These are phyloP conservation scores for Recurvomyces mirabilis DNA, from an alignment of 495 filamentous ascomycete species.

Conservation along the genomic window DNA sequence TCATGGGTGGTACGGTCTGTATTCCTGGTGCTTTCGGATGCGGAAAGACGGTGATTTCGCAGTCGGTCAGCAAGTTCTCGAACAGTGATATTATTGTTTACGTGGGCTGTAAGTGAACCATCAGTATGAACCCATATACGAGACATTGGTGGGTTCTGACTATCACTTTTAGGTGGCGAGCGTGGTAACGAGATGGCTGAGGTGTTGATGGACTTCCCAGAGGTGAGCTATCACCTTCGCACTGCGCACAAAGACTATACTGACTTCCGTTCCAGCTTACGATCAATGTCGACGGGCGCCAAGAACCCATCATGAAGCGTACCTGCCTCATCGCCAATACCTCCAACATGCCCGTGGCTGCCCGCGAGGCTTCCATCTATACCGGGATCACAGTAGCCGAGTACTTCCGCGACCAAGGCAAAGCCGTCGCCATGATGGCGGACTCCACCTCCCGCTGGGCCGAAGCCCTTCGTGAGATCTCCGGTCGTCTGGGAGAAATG, in stretches of 20 bases:
- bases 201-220: conserved; percentile 99
- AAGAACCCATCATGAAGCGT: conserved; percentile 99
- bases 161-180: conserved; percentile 58
- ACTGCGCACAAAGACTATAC: no score
- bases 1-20: conserved; percentile 92
- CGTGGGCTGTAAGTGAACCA: no score
- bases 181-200: conserved; percentile 99
- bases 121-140: not conserved
- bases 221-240: conserved; percentile 45
- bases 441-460: conserved; percentile 98
- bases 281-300: conserved; percentile 79
- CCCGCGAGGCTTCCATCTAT: conserved; percentile 97
- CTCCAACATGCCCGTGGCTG: conserved; percentile 99
- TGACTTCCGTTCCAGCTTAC: conserved; percentile 45
- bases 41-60: conserved; percentile 98
- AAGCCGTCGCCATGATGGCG: conserved; percentile 98
- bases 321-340: conserved; percentile 97
- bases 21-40: conserved; percentile 98
- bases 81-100: conserved; percentile 99
- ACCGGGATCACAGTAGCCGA: conserved; percentile 97
- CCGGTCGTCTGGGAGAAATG: conserved; percentile 98
- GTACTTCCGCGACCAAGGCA: conserved; percentile 97
- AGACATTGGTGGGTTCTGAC: not conserved
- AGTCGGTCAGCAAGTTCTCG: conserved; percentile 97
- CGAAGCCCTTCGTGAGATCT: conserved; percentile 96